These are phyloP conservation scores for Heterobasidion occidentale DNA, from an alignment of 1,284 basidiomycete genomes.

Conservation along the genomic window DNA sequence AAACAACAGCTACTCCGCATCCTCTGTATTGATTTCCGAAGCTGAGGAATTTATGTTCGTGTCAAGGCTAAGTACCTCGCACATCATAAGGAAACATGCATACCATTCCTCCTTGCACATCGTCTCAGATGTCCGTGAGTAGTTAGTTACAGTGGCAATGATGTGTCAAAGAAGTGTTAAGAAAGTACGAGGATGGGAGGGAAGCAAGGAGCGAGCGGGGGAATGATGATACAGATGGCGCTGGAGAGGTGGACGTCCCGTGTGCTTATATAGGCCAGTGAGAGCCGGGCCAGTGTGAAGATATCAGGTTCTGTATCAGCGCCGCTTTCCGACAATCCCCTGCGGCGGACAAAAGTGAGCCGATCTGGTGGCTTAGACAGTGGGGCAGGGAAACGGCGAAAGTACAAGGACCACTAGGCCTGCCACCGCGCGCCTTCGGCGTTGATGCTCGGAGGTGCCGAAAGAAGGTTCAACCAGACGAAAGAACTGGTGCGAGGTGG, in stretches of 20 bases:
- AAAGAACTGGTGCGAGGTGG: too few relatives aligned
- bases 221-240: not conserved
- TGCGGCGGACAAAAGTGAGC: not conserved
- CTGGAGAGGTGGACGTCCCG: not conserved
- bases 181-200: not conserved
- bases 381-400: too few relatives aligned
- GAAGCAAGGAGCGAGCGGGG: not conserved
- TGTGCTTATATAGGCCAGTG: not conserved
- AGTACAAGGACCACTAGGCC: too few relatives aligned
- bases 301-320: not conserved
- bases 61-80: not conserved
- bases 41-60: conserved; percentile 21
- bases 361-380: not conserved
- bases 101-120: too few relatives aligned
- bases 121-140: not conserved
- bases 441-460: too few relatives aligned
- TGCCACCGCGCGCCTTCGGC: too few relatives aligned
- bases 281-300: not conserved
- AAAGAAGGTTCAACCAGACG: too few relatives aligned
- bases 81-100: too few relatives aligned
- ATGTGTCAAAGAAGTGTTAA: not conserved
- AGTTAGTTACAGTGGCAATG: not conserved
- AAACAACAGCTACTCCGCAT: conserved; percentile 26
- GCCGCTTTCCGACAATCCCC: not conserved
- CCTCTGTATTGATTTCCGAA: conserved; percentile 58